Base-by-base conservation (phyloP, 1,139 yeast genomes). In the Kodamaea sp. region DNA sequence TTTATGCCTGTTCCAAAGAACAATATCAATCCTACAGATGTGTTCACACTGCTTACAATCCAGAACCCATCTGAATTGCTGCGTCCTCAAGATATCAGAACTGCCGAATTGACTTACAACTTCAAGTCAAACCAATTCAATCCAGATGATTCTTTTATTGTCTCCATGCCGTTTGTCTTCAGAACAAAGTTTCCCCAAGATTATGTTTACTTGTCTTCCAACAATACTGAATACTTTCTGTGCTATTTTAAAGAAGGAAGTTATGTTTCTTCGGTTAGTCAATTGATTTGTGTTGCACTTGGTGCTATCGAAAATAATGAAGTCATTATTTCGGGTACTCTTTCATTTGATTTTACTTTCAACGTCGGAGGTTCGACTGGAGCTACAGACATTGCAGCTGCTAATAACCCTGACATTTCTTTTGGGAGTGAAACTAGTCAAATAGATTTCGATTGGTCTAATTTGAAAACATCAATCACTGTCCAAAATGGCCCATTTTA, bases 341-440 rank as follows among this genome's bases (percentile, higher is more conserved):
- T 52, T n/a, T 29, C 43, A 7, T 54, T 53, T 34, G 57, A 51
- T 32, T 52, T 54, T 36, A 47, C 50, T 4, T 53, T 54, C 33
- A 51, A 51, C 37, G 57, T 49, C 32, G 59, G 59, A 15, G 57
- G 55, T 3, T 54, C 59, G 6, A 42, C 53, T 9, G 11, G 26
- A 7, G 29, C 35, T 5, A 34, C 45, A 8, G 59, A 54, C 30
- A 31, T 52, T 22, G 32, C 30, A 7, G 47, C 48, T 5, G 54
- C 57, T 1, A 45, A 38, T 8, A 31, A 31, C 29, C 33, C 38
- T 7, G 22, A 28, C 22, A 29, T 35, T 15, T 35, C 42, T 27
- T 12, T n/a, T 24, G 29, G 44, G 2, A 47, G 46, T 5, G n/a
- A 5, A 6, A 20, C 11, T 9, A 32, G 32, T n/a, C 7, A 28